These are phyloP conservation scores for Mycena rebaudengoi DNA, from an alignment of 768 basidiomycete genomes.

Conservation along the genomic window DNA sequence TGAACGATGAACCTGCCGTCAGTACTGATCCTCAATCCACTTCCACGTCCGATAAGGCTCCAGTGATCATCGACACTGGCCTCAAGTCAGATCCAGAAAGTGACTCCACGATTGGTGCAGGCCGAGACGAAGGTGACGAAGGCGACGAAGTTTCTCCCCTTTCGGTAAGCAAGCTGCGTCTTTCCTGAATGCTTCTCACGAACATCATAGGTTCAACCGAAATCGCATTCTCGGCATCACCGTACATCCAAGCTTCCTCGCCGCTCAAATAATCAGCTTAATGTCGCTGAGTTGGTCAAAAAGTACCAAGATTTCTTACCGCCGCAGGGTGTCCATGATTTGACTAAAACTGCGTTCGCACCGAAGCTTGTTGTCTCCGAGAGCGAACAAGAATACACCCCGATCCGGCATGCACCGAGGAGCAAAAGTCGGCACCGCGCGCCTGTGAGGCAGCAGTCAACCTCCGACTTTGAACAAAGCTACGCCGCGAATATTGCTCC, in stretches of 20 bases:
- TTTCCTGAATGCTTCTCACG: too few relatives aligned
- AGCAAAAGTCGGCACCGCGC: constrained; percentile 60
- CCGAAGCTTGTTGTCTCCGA: constrained; percentile 73
- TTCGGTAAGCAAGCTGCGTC: constrained; percentile 32
- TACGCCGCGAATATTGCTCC: constrained; percentile 95
- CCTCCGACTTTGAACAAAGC: constrained; percentile 89
- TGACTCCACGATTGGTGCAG: constrained; percentile 85
- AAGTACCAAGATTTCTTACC: constrained; percentile 84
- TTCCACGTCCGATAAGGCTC: constrained; percentile 9
- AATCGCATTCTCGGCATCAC: constrained; percentile 26
- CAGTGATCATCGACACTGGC: constrained; percentile 12
- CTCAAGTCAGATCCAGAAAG: constrained; percentile 74
- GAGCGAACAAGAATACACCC: constrained; percentile 77
- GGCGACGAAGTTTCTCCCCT: constrained; percentile 27
- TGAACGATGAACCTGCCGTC: background rate
- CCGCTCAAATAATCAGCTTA: constrained; percentile 61
- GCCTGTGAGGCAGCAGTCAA: constrained; percentile 62
- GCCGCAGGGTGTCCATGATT: constrained; percentile 73
- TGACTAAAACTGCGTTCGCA: constrained; percentile 74
- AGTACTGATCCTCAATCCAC: background rate
- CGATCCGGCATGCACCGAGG: constrained; percentile 51
- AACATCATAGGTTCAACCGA: constrained; percentile 34
- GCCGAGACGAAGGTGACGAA: constrained; percentile 40
- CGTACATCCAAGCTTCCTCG: constrained; percentile 71
- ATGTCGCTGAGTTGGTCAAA: constrained; percentile 86